Percentiles rank a stretch among this genome's conserved stretches.
Evolutionary conservation across 2,329 filamentous ascomycete species (phyloP).

Genomic region (Eutypella sp.): DNA sequence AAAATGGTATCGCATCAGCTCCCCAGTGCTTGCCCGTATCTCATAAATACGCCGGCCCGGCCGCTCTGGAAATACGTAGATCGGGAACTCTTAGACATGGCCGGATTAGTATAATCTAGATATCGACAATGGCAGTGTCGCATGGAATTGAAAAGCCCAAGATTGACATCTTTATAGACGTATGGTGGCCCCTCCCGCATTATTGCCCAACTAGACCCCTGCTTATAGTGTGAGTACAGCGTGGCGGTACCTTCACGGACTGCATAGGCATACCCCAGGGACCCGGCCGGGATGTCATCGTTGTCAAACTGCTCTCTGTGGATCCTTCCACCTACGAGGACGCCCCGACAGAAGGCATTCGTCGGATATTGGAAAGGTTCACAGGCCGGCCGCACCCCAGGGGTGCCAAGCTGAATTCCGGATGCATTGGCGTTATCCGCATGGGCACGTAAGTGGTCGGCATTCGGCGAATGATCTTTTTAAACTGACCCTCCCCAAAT

Average conservation of each 20-base stretch:
- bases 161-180: slow-evolving; percentile 16
- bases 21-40: background rate
- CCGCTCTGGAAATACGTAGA: background rate
- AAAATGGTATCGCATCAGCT: background rate
- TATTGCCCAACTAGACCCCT: background rate
- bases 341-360: slow-evolving; percentile 66
- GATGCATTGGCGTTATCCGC: slow-evolving; percentile 25
- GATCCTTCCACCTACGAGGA: slow-evolving; percentile 67
- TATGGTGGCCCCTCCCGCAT: slow-evolving; percentile 1
- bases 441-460: slow-evolving; percentile 14
- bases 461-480: background rate
- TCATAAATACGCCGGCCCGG: background rate
- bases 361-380: slow-evolving; percentile 59
- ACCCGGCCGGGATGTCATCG: slow-evolving; percentile 61
- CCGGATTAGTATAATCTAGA: too few species aligned
- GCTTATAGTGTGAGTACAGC: slow-evolving; percentile 6
- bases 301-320: slow-evolving; percentile 72
- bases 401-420: slow-evolving; percentile 28
- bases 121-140: slow-evolving; percentile 1
- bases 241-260: slow-evolving; percentile 19
- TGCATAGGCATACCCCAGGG: slow-evolving; percentile 47
- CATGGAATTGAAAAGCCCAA: slow-evolving; percentile 7
- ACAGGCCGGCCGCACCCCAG: slow-evolving; percentile 50
- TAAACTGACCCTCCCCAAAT: slow-evolving; percentile 29
- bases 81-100: too few species aligned